Conservation (phyloP, 208 protist genomes). For the Phytomonas sp. region DNA sequence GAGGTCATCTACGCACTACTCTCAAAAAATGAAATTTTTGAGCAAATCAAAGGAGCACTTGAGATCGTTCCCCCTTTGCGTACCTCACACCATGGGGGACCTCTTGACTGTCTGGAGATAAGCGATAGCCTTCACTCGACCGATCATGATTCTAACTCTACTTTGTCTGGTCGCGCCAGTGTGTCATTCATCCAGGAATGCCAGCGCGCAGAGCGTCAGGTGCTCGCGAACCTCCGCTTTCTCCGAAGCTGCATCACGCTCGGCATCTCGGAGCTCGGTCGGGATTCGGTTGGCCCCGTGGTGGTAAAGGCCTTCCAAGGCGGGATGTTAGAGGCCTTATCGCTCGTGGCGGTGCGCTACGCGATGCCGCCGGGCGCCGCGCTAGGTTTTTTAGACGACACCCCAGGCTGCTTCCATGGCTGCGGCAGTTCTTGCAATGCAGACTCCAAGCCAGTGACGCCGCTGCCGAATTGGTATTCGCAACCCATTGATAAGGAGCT, state of each 20-base stretch:
- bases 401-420: neutral
- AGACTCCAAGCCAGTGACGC: neutral
- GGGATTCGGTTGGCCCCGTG: conserved; percentile 48
- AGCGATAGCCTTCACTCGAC: conserved; percentile 7
- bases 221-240: conserved; percentile 62
- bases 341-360: conserved; percentile 64
- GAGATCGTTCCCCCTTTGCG: conserved; percentile 22
- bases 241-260: conserved; percentile 52
- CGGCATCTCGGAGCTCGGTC: conserved; percentile 44
- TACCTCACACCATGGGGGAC: neutral
- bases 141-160: conserved; percentile 8
- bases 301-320: conserved; percentile 49
- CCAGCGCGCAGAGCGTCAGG: conserved; percentile 42
- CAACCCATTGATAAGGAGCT: conserved; percentile 48
- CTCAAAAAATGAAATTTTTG: conserved; percentile 33
- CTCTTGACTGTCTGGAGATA: neutral
- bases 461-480: conserved; percentile 25
- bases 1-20: conserved; percentile 51
- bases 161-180: neutral
- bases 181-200: conserved; percentile 14
- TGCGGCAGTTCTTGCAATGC: neutral
- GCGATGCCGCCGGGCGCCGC: conserved; percentile 34
- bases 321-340: conserved; percentile 56
- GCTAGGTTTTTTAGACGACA: conserved; percentile 20
- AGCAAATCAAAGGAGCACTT: conserved; percentile 46